Base-by-base conservation (phyloP, 768 basidiomycete species). In the Hygrophoropsis aurantiaca region DNA sequence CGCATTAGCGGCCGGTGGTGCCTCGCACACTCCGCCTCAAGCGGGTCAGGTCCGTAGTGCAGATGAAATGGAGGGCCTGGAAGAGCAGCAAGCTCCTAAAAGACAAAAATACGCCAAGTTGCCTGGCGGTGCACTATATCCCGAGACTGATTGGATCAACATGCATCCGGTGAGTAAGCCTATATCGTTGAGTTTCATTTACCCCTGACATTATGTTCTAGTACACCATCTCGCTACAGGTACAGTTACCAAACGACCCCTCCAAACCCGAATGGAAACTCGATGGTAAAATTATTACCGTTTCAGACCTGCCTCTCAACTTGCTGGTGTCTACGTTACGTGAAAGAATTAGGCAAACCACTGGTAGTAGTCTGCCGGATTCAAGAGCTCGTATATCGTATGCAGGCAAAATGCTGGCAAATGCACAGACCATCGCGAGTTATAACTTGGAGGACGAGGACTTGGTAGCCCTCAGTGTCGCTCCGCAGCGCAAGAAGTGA, bases 371-470 rank as follows among this genome's bases (percentile, higher is more conserved):
- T n/a, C 71, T 94, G 25, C 77, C 90, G 9, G 81, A 86, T n/a
- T 87, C 86, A 30, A 81, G 81, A 50, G 86, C 97, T 58, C 74
- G 89, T 56, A 64, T 97, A 51, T 85, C 87, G 25, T 92, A 87
- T 63, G 67, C 74, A 52, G 84, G 84, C 34, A 93, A 91, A 70
- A 87, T 91, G 79, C 77, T 97, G 55, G 90, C 87, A 46, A 97
- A 97, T 65, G 77, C 79, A 44, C 85, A 80, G 50, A 85, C 90
- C 52, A 82, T 97, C 56, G 94, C 91, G 20, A 79, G 74, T 53
- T 87, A 90, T 58, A 97, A 97, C 64, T 62, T 97, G 55, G 93
- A 94, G 66, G 91, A 95, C 54, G 94, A 94, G 58, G 94, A 97
- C 64, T 51, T 82, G 44, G 66, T 97, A 16, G 78, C 85, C 13